Evolutionary conservation across 805 yeast species (phyloP).

Genomic region (Gaillardinia entomophila): DNA sequence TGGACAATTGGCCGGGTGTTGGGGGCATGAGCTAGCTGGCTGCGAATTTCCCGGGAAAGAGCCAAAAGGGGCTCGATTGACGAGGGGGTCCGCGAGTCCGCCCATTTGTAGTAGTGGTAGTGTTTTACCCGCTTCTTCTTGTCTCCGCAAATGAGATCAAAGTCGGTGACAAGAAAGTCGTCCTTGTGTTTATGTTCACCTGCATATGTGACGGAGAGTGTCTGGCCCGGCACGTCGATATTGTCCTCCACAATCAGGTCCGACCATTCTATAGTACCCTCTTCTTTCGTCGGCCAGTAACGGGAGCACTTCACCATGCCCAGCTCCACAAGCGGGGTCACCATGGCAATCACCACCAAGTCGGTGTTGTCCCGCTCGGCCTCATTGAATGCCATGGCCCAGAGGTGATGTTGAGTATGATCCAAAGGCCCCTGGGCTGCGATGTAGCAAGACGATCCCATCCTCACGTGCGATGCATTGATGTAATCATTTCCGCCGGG

Average conservation of each 20-base stretch:
- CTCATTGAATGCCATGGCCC: constrained; percentile 47
- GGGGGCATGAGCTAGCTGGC: constrained; percentile 2
- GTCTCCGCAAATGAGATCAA: constrained; percentile 14
- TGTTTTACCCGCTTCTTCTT: constrained; percentile 28
- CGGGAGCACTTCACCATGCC: constrained; percentile 34
- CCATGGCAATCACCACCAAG: constrained; percentile 29
- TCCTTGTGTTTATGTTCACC: constrained; percentile 11
- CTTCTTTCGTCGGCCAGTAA: constrained; percentile 31
- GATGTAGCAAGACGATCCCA: constrained; percentile 41
- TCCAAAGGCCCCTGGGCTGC: constrained; percentile 88
- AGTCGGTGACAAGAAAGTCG: constrained; percentile 20
- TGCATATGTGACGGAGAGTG: constrained; percentile 9
- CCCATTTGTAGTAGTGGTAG: constrained; percentile 39
- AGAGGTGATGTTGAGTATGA: constrained; percentile 75
- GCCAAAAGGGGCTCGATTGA: constrained; percentile 23
- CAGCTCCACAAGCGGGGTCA: constrained; percentile 48
- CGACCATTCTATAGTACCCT: constrained; percentile 13
- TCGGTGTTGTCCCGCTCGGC: constrained; percentile 20
- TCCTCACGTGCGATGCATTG: constrained; percentile 31
- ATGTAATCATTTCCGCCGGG: constrained; percentile 27
- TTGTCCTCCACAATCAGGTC: constrained; percentile 12
- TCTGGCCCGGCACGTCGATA: constrained; percentile 13
- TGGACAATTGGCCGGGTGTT: constrained; percentile 50
- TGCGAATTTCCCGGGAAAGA: constrained; percentile 1
- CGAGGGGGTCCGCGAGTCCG: constrained; percentile 37